Evolutionary conservation across 2,329 filamentous ascomycete genomes (phyloP), one percentile per base, ranked within the genome.

Genomic region (Talaromyces sp.): DNA sequence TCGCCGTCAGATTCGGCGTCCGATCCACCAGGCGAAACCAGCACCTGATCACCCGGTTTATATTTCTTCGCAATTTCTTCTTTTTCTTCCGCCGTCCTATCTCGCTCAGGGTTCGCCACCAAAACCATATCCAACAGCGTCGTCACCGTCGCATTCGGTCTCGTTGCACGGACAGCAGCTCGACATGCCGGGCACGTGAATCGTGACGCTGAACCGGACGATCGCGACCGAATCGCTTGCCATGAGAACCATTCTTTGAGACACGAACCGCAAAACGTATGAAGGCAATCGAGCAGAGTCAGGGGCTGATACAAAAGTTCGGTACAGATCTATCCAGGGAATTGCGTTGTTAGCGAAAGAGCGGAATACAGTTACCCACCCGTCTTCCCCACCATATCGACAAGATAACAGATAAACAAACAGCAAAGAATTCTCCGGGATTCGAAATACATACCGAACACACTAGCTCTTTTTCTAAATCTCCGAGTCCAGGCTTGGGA

Each of bases 121-220:
- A 97, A 79, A 70, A 91, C 93, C 85, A 97, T 94, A 64, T 98
- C 94, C 66, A 99, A 81, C 54, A 98, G 82, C 1, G 93, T 96
- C 9, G 89, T 93, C 60, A 97, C 90, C 27, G 90, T 93, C 65
- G 95, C 92, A 85, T 98, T 96, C 73, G 92, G 92, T 74, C 89
- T 88, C 50, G 94, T 97, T 72, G 90, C 91, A 68, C 93, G 89
- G 67, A 99, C 94, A 13, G 84, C 79, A 54, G 93, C 91, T 69
- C 95, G 91, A 79, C 95, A 99, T 79, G 92, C 90, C 47, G 95
- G 95, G 80, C 95, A 99, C 54, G 93, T 97, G 76, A 92, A 96
- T 54, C 84, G 84, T 62, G 83, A 79, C 7, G 75, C 68, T 19
- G 73, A 85, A 74, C 68, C 79, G 71, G 72, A 82, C 67, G 71